Evolutionary conservation across 2,329 filamentous ascomycete species (phyloP).

Genomic region (Aspergillus phoenicis): DNA sequence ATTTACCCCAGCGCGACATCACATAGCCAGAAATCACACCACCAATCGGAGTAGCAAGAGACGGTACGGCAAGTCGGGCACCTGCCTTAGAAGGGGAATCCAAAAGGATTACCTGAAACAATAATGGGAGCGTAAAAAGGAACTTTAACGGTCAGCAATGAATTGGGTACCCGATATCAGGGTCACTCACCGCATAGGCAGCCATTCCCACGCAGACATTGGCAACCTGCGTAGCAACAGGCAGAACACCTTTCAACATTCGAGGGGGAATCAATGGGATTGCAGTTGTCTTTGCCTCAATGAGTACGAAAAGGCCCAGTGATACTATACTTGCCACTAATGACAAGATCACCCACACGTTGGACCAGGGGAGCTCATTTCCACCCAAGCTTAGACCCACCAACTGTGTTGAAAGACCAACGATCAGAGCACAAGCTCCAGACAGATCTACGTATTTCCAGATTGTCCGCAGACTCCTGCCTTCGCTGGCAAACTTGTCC

Average conservation of each 20-base stretch:
- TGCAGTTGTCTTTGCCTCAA: slow-evolving; percentile 47
- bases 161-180: background rate
- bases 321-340: slow-evolving; percentile 43
- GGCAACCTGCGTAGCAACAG: slow-evolving; percentile 58
- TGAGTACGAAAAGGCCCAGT: slow-evolving; percentile 40
- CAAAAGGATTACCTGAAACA: slow-evolving; percentile 46
- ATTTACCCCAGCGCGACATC: slow-evolving; percentile 52
- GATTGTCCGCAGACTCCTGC: slow-evolving; percentile 40
- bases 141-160: slow-evolving; percentile 33
- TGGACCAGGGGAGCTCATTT: slow-evolving; percentile 50
- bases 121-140: slow-evolving; percentile 52
- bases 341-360: slow-evolving; percentile 44
- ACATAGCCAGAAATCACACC: slow-evolving; percentile 49
- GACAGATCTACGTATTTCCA: slow-evolving; percentile 62
- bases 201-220: slow-evolving; percentile 65
- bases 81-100: slow-evolving; percentile 51
- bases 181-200: slow-evolving; percentile 60
- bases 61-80: slow-evolving; percentile 48
- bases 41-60: slow-evolving; percentile 49
- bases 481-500: slow-evolving; percentile 7
- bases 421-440: slow-evolving; percentile 60
- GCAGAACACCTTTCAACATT: slow-evolving; percentile 59
- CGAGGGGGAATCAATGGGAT: slow-evolving; percentile 49
- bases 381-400: slow-evolving; percentile 50
- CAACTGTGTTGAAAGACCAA: slow-evolving; percentile 60